Evolutionary conservation across 495 filamentous ascomycete species (phyloP).

Genomic region (Aspergillus panamensis): DNA sequence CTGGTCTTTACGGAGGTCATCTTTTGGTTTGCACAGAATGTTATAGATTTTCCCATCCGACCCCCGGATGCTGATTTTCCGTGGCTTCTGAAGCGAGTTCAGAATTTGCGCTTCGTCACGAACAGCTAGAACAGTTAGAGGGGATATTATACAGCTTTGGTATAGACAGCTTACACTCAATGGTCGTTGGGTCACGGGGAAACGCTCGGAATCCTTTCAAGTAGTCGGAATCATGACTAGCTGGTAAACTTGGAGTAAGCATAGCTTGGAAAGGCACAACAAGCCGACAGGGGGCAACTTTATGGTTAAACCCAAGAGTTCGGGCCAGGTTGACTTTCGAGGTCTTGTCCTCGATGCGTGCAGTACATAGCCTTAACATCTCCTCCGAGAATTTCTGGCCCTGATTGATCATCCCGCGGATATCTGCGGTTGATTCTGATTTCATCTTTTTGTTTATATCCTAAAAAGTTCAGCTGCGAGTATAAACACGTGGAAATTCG

Average conservation of each 20-base stretch:
- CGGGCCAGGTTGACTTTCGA: constrained; percentile 67
- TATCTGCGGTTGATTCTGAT: constrained; percentile 45
- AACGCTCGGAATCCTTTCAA: constrained; percentile 79
- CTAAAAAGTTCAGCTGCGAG: constrained; percentile 25
- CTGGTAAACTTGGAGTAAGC: constrained; percentile 77
- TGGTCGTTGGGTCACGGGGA: constrained; percentile 59
- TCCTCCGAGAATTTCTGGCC: constrained; percentile 83
- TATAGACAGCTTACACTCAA: constrained; percentile 40
- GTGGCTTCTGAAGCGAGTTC: constrained; percentile 85
- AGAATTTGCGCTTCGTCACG: constrained; percentile 84
- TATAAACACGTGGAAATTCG: background rate
- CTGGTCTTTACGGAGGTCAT: constrained; percentile 94
- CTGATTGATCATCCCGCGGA: constrained; percentile 68
- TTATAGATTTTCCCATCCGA: constrained; percentile 85
- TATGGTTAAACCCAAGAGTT: constrained; percentile 80
- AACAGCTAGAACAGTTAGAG: constrained; percentile 54
- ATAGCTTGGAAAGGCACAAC: constrained; percentile 85
- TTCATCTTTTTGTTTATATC: constrained; percentile 45
- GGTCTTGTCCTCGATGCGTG: constrained; percentile 63
- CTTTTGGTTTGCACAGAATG: constrained; percentile 94
- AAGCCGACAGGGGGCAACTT: constrained; percentile 72
- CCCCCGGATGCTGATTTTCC: constrained; percentile 82
- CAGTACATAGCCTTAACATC: constrained; percentile 75
- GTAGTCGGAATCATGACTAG: constrained; percentile 62
- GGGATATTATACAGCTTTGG: background rate